phyloP scores from a whole-genome alignment of 2,329 filamentous ascomycete species.

The Aspergillus felis region DNA sequence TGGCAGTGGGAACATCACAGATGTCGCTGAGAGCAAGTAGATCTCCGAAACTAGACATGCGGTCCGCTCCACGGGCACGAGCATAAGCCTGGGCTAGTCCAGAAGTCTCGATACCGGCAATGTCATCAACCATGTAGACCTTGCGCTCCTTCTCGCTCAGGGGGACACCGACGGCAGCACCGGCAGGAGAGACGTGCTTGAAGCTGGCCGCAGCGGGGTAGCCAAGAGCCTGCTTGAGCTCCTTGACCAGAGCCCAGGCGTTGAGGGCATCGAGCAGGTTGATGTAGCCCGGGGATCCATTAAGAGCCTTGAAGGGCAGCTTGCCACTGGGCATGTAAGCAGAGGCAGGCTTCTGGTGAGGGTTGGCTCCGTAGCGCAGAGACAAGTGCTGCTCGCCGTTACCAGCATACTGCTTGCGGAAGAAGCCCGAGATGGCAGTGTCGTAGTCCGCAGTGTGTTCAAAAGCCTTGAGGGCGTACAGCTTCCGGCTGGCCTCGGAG shows the following conservation, averaged over 20 bases:
- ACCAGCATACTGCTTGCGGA: slow-evolving; percentile 92
- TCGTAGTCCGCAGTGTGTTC: slow-evolving; percentile 98
- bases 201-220: slow-evolving; percentile 93
- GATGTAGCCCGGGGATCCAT: slow-evolving; percentile 90
- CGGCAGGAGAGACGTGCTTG: slow-evolving; percentile 97
- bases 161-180: slow-evolving; percentile 87
- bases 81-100: slow-evolving; percentile 91
- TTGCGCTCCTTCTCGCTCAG: slow-evolving; percentile 85
- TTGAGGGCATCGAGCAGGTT: slow-evolving; percentile 96
- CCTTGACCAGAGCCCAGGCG: slow-evolving; percentile 94
- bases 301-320: slow-evolving; percentile 91
- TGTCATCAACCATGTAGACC: slow-evolving; percentile 98
- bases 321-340: slow-evolving; percentile 70
- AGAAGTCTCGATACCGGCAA: slow-evolving; percentile 81
- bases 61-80: slow-evolving; percentile 89
- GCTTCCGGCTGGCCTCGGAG: slow-evolving; percentile 76
- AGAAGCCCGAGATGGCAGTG: slow-evolving; percentile 89
- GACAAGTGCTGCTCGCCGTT: slow-evolving; percentile 78
- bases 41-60: slow-evolving; percentile 98
- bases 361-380: slow-evolving; percentile 93
- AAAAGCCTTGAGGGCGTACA: slow-evolving; percentile 94
- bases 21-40: slow-evolving; percentile 88
- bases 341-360: slow-evolving; percentile 94
- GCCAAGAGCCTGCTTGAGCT: slow-evolving; percentile 83
- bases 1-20: slow-evolving; percentile 88